Evolutionary conservation across 495 filamentous ascomycete species (phyloP).

Genomic region (Baudoinia panamericana): DNA sequence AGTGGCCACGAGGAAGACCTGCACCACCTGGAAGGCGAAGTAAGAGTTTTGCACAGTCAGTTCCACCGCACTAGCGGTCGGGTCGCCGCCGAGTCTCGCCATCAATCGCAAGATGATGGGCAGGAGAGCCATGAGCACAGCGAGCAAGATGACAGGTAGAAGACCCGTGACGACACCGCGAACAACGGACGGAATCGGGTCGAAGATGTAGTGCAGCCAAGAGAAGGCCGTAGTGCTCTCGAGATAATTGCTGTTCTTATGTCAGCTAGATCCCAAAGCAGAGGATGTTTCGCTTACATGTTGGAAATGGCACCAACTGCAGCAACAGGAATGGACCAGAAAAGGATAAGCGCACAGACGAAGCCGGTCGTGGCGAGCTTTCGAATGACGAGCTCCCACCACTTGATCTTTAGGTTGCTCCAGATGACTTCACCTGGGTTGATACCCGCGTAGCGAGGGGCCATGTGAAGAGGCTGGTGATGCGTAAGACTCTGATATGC

Average conservation of each 20-base stretch:
- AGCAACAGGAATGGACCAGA: slow-evolving; percentile 90
- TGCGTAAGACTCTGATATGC: slow-evolving; percentile 80
- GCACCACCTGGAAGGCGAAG: slow-evolving; percentile 89
- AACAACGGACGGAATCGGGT: slow-evolving; percentile 54
- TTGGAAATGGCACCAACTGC: slow-evolving; percentile 82
- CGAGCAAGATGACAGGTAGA: slow-evolving; percentile 63
- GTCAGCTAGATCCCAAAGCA: too few relatives aligned
- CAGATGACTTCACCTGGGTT: slow-evolving; percentile 80
- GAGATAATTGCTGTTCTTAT: slow-evolving; percentile 49
- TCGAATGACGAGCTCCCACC: slow-evolving; percentile 73
- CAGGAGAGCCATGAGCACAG: slow-evolving; percentile 79
- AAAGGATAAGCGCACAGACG: slow-evolving; percentile 69
- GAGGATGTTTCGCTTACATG: too few relatives aligned
- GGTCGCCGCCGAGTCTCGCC: slow-evolving; percentile 68
- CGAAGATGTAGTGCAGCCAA: slow-evolving; percentile 54
- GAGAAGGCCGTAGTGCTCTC: slow-evolving; percentile 41
- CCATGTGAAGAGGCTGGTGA: slow-evolving; percentile 82
- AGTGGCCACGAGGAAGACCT: slow-evolving; percentile 86
- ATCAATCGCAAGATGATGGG: slow-evolving; percentile 70
- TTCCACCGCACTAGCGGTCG: slow-evolving; percentile 66
- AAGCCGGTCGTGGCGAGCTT: slow-evolving; percentile 55
- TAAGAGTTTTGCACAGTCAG: slow-evolving; percentile 81
- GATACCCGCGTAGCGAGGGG: slow-evolving; percentile 79
- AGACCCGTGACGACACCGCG: slow-evolving; percentile 76
- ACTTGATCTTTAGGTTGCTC: slow-evolving; percentile 71